Percentiles rank a stretch among this genome's conserved stretches.
Evolutionary conservation across 2,329 filamentous ascomycete genomes (phyloP).

Genomic region (Exserohilum rostratum): DNA sequence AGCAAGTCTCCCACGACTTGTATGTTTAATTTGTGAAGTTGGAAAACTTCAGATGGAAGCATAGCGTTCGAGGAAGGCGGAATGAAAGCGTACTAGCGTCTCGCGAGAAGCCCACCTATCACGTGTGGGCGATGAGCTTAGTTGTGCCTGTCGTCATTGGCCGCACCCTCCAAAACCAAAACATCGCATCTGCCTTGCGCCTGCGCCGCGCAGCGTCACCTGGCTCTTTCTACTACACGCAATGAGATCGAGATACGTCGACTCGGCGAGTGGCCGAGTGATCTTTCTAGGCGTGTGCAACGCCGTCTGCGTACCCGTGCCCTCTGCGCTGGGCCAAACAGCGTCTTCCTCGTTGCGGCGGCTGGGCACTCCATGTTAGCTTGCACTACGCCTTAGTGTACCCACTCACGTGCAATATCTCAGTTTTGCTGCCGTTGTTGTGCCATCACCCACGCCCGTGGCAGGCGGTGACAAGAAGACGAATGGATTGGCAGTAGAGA

Average conservation of each 20-base stretch:
- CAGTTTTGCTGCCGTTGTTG: slow-evolving; percentile 6
- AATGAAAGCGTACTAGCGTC: slow-evolving; percentile 10
- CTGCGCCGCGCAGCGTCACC: background rate
- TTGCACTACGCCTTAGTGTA: slow-evolving; percentile 12
- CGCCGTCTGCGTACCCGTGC: background rate
- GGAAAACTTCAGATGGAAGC: background rate
- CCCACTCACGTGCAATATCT: slow-evolving; percentile 5
- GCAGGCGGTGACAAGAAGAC: background rate
- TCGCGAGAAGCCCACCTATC: slow-evolving; percentile 2
- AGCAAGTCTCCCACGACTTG: background rate
- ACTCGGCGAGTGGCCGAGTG: background rate
- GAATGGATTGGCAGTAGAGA: background rate
- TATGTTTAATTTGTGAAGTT: background rate
- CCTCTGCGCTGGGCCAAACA: too few relatives aligned
- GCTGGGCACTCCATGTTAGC: slow-evolving; percentile 5
- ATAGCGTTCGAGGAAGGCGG: background rate
- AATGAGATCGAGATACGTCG: background rate
- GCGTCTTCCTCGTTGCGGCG: background rate
- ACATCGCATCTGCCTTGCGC: background rate
- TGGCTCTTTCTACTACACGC: background rate
- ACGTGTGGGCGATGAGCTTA: slow-evolving; percentile 1
- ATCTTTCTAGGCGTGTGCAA: background rate
- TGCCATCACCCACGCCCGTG: background rate
- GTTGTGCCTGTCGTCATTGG: slow-evolving; percentile 9
- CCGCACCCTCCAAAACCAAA: background rate